Conservation (phyloP, 345 rosid species). For the Laguncularia racemosa region DNA sequence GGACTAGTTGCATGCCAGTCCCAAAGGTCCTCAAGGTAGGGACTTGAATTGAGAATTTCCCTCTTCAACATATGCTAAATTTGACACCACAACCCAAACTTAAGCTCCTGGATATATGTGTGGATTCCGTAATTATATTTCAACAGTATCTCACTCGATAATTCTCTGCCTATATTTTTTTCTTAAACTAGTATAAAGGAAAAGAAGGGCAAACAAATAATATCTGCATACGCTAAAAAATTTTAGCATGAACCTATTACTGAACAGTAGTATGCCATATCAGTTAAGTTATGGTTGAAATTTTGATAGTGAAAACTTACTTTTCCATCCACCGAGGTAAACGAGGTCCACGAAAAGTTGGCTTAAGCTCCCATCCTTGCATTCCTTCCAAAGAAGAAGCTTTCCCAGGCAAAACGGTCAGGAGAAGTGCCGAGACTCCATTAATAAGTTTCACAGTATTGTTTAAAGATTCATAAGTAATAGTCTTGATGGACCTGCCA, state of each 20-base stretch:
- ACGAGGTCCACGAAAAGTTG: constrained; percentile 81
- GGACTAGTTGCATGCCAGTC: no score
- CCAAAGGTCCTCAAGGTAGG: no score
- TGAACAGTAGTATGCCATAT: neutral
- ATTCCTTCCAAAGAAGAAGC: constrained; percentile 78
- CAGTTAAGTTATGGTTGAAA: neutral
- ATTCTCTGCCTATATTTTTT: no score
- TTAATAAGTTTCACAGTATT: constrained; percentile 73
- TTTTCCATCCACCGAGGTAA: constrained; percentile 96
- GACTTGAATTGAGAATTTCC: no score
- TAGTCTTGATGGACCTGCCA: constrained; percentile 88
- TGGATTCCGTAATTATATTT: no score
- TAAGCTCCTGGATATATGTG: no score
- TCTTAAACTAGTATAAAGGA: no score
- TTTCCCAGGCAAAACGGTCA: constrained; percentile 73
- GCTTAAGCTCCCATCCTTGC: constrained; percentile 97
- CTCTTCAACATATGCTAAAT: no score
- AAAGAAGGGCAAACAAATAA: no score
- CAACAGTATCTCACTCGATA: no score
- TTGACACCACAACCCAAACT: no score
- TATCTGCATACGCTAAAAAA: neutral
- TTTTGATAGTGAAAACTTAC: constrained; percentile 28
- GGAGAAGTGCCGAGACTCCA: constrained; percentile 72
- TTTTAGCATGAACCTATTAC: neutral
- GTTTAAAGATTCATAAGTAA: constrained; percentile 81